Conservation (phyloP, 148 eudicot species). For the Rhododendron ferrugineum region DNA sequence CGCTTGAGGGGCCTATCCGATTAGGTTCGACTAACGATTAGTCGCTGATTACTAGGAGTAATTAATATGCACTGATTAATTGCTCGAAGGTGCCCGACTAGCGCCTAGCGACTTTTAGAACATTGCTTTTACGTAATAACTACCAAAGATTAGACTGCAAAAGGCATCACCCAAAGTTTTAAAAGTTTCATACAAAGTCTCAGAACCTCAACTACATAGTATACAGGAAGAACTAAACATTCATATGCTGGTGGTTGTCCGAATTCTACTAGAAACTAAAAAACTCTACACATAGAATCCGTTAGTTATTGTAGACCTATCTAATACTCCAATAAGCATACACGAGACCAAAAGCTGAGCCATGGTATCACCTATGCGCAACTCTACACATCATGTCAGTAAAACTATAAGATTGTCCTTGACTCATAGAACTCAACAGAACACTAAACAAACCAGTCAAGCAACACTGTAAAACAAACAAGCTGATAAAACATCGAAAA, state of each 20-base stretch:
- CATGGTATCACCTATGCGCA: not conserved
- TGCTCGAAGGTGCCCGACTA: too few species aligned
- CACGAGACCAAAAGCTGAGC: not conserved
- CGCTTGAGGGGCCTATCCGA: too few species aligned
- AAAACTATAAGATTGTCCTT: not conserved
- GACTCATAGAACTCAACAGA: not conserved
- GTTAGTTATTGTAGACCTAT: not conserved
- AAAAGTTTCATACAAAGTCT: not conserved
- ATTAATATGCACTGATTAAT: too few species aligned
- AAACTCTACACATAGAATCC: not conserved
- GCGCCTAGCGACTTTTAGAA: too few species aligned
- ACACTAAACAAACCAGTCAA: not conserved
- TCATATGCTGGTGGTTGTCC: not conserved
- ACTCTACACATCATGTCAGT: not conserved
- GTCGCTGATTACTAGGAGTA: too few species aligned
- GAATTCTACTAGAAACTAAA: not conserved
- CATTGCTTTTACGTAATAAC: not conserved
- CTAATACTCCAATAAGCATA: not conserved
- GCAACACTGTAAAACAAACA: not conserved
- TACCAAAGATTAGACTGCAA: not conserved
- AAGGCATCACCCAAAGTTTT: not conserved
- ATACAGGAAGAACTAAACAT: not conserved
- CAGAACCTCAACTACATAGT: not conserved
- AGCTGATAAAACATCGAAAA: not conserved
- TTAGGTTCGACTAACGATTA: too few species aligned